Evolutionary conservation across 192 early-diverging fungal genomes (phyloP).

Genomic region (Chytriomyces sp.): DNA sequence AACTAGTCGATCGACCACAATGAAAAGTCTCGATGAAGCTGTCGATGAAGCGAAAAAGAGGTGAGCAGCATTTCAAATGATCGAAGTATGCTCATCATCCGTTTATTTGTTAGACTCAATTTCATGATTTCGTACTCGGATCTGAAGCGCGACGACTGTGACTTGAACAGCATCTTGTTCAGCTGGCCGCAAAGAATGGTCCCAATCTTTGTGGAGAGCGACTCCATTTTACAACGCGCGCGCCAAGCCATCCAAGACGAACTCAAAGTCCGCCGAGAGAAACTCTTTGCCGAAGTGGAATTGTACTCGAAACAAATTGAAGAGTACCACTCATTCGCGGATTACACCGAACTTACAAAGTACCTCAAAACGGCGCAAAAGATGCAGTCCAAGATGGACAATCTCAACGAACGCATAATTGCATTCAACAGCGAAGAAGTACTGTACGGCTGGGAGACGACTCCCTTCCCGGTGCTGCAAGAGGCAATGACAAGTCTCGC

Average conservation of each 20-base stretch:
- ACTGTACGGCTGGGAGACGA: slow-evolving; percentile 64
- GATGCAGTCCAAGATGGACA: slow-evolving; percentile 59
- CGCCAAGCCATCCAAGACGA: slow-evolving; percentile 62
- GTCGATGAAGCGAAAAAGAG: slow-evolving; percentile 66
- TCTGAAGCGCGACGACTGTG: slow-evolving; percentile 62
- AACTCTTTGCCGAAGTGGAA: slow-evolving; percentile 58
- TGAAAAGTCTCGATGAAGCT: slow-evolving; percentile 56
- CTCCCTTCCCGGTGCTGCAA: slow-evolving; percentile 53
- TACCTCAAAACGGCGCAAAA: slow-evolving; percentile 69
- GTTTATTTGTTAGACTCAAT: slow-evolving; percentile 48
- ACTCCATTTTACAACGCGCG: slow-evolving; percentile 50
- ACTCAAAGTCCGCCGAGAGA: slow-evolving; percentile 58
- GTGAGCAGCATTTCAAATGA: slow-evolving; percentile 24
- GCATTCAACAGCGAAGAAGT: slow-evolving; percentile 63
- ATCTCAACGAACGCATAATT: slow-evolving; percentile 53
- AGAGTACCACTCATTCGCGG: slow-evolving; percentile 62
- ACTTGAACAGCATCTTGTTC: slow-evolving; percentile 61
- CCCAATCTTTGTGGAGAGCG: slow-evolving; percentile 58
- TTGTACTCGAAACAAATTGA: slow-evolving; percentile 66
- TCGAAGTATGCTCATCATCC: background rate
- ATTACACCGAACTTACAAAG: slow-evolving; percentile 63
- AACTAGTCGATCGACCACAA: slow-evolving; percentile 41
- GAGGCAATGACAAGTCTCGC: slow-evolving; percentile 49
- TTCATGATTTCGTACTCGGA: slow-evolving; percentile 66
- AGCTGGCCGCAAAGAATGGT: slow-evolving; percentile 62